Percentiles rank a stretch among this genome's conserved stretches.
Evolutionary conservation across 257 asterid genomes (phyloP).

Genomic region (Solanum phureja): DNA sequence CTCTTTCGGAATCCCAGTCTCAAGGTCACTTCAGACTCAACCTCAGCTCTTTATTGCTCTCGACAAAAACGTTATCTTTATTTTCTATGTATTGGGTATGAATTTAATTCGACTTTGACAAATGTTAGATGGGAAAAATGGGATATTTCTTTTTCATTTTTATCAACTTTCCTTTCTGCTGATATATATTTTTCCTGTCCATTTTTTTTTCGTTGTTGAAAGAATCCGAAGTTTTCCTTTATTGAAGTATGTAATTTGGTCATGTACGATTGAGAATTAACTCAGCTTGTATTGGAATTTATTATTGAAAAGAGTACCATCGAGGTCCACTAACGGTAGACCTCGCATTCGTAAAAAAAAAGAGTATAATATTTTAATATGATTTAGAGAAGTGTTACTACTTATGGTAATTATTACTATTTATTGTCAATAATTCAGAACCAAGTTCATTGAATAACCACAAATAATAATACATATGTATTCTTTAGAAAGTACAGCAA

Average conservation of each 20-base stretch:
- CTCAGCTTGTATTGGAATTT: not conserved
- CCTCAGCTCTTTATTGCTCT: not conserved
- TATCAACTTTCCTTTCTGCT: not conserved
- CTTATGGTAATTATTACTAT: not conserved
- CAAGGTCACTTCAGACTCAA: not conserved
- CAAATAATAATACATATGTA: not conserved
- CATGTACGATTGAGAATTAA: not conserved
- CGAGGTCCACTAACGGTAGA: not conserved
- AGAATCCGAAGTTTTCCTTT: not conserved
- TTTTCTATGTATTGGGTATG: not conserved
- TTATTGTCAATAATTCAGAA: not conserved
- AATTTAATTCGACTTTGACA: not conserved
- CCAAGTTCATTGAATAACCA: not conserved
- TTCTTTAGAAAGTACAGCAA: not conserved
- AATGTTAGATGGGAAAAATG: not conserved
- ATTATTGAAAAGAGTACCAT: not conserved
- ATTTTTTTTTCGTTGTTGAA: not conserved
- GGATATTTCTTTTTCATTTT: not conserved
- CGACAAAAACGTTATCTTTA: not conserved
- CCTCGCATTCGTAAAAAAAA: not conserved
- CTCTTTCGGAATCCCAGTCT: not conserved
- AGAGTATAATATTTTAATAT: not conserved
- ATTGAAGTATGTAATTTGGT: not conserved
- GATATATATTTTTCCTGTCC: not conserved
- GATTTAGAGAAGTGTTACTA: not conserved